These are phyloP conservation scores for Cladorrhinum sp. DNA, from an alignment of 2,329 filamentous ascomycete genomes.

Conservation along the genomic window DNA sequence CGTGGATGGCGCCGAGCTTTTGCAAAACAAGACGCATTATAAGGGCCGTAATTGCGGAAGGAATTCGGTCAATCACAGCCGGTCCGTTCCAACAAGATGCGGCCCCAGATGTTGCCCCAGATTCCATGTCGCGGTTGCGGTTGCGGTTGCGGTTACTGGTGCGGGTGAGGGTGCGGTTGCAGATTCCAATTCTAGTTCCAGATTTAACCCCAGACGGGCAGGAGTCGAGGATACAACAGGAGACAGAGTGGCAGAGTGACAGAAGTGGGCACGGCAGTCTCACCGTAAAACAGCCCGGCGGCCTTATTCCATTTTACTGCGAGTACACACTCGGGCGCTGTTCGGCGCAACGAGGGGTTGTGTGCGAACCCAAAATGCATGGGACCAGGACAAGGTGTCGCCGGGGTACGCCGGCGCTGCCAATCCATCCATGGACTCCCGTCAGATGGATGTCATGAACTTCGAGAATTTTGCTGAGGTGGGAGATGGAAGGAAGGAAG, in stretches of 20 bases:
- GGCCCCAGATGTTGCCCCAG: slow-evolving; percentile 6
- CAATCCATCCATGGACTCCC: background rate
- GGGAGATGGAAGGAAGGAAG: background rate
- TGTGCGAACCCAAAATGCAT: slow-evolving; percentile 6
- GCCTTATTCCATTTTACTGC: background rate
- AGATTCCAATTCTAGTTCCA: too few relatives aligned
- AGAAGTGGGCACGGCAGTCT: slow-evolving; percentile 9
- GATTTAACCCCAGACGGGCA: background rate
- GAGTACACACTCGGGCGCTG: slow-evolving; percentile 7
- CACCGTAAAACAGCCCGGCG: slow-evolving; percentile 6
- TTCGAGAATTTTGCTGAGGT: background rate
- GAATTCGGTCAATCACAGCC: slow-evolving; percentile 21
- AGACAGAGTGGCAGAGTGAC: slow-evolving; percentile 1
- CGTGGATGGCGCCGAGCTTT: slow-evolving; percentile 24
- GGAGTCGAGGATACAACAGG: background rate
- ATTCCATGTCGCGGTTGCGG: slow-evolving; percentile 10
- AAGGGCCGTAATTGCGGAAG: slow-evolving; percentile 14
- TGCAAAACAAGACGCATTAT: slow-evolving; percentile 15
- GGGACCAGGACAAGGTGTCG: background rate
- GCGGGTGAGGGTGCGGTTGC: too few relatives aligned
- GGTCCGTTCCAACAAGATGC: slow-evolving; percentile 13
- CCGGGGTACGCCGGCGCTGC: slow-evolving; percentile 5
- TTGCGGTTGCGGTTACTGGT: background rate
- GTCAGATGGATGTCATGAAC: slow-evolving; percentile 2
- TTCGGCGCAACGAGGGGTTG: slow-evolving; percentile 8